Conservation (phyloP, 2,329 filamentous ascomycete genomes). For the Blumeriella jaapii region DNA sequence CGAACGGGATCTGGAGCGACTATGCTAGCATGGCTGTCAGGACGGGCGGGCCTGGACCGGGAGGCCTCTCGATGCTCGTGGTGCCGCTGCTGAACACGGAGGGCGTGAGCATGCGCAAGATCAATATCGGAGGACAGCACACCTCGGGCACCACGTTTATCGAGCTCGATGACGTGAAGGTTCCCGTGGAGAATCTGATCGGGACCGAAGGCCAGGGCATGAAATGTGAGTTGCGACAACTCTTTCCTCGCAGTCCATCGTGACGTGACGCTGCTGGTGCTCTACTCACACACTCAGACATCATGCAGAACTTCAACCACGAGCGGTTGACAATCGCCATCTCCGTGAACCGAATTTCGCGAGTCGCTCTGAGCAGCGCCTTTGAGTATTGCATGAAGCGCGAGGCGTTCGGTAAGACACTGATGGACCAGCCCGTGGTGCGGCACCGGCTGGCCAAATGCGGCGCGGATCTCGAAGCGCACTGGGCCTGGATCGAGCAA, state of each 20-base stretch:
- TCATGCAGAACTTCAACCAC: constrained; percentile 75
- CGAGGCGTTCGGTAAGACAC: constrained; percentile 54
- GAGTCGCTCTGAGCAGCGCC: constrained; percentile 46
- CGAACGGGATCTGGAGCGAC: constrained; percentile 60
- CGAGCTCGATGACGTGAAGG: constrained; percentile 62
- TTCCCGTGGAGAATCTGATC: constrained; percentile 59
- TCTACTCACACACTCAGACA: no score
- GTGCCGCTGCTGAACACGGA: constrained; percentile 57
- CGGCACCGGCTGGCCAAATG: constrained; percentile 61
- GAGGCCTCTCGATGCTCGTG: constrained; percentile 56
- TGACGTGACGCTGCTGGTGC: no score
- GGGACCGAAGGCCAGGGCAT: constrained; percentile 61
- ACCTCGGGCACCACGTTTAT: constrained; percentile 63
- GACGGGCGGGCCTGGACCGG: constrained; percentile 48
- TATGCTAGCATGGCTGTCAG: constrained; percentile 61
- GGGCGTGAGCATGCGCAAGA: constrained; percentile 55
- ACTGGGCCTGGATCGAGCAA: constrained; percentile 63
- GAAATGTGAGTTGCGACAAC: no score
- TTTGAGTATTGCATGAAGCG: constrained; percentile 53
- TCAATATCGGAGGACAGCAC: constrained; percentile 55
- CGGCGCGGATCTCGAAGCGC: constrained; percentile 54
- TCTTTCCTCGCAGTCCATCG: no score
- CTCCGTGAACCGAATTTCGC: constrained; percentile 48
- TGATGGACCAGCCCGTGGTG: constrained; percentile 67
- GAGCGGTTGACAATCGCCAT: constrained; percentile 59